Percentiles rank a stretch among this genome's conserved stretches.
These are phyloP conservation scores for Austroboletus festivus DNA, from an alignment of 768 basidiomycete genomes.

Conservation along the genomic window DNA sequence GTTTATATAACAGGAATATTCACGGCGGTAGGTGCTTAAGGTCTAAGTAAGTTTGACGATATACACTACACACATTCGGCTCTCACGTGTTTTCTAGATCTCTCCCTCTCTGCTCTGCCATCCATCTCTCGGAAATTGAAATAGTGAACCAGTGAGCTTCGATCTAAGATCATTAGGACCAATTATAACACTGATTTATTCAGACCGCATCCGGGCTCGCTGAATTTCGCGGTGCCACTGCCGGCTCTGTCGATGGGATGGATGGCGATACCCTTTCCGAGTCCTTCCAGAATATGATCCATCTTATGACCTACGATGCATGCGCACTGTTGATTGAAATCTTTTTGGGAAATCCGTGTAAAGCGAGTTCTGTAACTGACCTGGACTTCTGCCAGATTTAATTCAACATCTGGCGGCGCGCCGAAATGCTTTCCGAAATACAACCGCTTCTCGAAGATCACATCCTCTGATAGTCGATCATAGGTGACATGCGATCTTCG, in stretches of 20 bases:
- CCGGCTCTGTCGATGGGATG: not conserved
- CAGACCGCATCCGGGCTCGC: not conserved
- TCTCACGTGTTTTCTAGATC: not conserved
- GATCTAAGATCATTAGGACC: not conserved
- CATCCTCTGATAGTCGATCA: too few relatives aligned
- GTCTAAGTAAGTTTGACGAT: not conserved
- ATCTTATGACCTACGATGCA: not conserved
- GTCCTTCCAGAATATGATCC: not conserved
- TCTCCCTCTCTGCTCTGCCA: not conserved
- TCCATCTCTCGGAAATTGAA: not conserved
- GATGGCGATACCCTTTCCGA: not conserved
- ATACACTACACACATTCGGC: not conserved
- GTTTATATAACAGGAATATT: too few relatives aligned
- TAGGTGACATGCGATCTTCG: not conserved
- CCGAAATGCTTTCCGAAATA: not conserved
- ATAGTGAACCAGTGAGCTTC: not conserved
- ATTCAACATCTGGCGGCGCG: not conserved
- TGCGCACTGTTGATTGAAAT: not conserved
- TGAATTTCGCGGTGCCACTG: not conserved
- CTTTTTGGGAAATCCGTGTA: not conserved
- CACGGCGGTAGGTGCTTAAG: not conserved
- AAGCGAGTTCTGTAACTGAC: not conserved
- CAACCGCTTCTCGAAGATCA: not conserved
- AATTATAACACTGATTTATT: not conserved
- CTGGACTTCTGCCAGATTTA: not conserved